These are phyloP conservation scores for Nidula niveotomentosa DNA, from an alignment of 1,284 basidiomycete genomes.

Conservation along the genomic window DNA sequence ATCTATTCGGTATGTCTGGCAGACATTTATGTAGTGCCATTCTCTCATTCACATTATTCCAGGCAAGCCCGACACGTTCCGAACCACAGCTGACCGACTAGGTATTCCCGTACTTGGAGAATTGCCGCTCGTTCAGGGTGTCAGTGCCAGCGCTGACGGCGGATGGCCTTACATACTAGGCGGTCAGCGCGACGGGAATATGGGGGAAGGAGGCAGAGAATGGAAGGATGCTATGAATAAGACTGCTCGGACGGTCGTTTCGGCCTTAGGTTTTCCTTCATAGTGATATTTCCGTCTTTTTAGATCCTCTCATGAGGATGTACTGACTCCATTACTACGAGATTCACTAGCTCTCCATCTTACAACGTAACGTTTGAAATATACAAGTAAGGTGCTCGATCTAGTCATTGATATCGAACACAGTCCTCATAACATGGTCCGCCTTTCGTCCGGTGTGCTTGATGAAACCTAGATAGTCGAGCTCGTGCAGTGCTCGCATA, in stretches of 20 bases:
- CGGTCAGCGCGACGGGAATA: slow-evolving; percentile 21
- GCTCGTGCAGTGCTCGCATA: slow-evolving; percentile 72
- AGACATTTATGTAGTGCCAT: not conserved
- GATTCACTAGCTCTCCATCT: not conserved
- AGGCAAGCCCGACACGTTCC: slow-evolving; percentile 58
- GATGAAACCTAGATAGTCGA: slow-evolving; percentile 76
- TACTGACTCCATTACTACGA: not conserved
- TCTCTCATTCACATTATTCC: not conserved
- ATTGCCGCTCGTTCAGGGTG: slow-evolving; percentile 78
- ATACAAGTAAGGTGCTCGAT: too few species aligned
- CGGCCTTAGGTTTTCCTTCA: not conserved
- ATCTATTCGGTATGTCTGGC: slow-evolving; percentile 67
- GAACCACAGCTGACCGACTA: slow-evolving; percentile 60
- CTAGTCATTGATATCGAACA: slow-evolving; percentile 56
- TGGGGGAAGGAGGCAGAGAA: slow-evolving; percentile 27
- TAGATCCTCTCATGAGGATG: not conserved
- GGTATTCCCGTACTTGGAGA: slow-evolving; percentile 77
- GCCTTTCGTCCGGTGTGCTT: slow-evolving; percentile 76
- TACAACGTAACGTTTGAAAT: not conserved
- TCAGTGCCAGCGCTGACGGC: slow-evolving; percentile 76
- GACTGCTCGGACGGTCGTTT: slow-evolving; percentile 30
- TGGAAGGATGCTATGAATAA: slow-evolving; percentile 50
- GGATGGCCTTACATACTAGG: slow-evolving; percentile 64
- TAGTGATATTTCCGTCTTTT: not conserved
- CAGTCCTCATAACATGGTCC: slow-evolving; percentile 70